Conservation (phyloP, 257 asterid species). For the Solanum infundibuliforme region DNA sequence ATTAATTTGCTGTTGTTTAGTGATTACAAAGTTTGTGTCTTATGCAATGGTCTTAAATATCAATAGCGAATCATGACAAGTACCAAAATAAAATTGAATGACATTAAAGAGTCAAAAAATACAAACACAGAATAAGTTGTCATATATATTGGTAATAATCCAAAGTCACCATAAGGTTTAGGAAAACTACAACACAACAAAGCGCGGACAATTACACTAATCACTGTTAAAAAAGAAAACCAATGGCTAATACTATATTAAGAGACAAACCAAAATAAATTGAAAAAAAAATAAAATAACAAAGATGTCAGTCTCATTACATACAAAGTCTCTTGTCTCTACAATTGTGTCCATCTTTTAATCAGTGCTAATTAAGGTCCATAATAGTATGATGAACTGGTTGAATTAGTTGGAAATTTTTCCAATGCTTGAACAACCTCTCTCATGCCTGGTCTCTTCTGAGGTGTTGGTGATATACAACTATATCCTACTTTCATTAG, state of each 20-base stretch:
- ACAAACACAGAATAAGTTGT: neutral
- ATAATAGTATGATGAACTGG: slow-evolving; percentile 25
- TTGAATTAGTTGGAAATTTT: slow-evolving; percentile 40
- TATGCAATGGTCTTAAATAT: neutral
- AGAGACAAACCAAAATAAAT: neutral
- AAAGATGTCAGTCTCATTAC: slow-evolving; percentile 26
- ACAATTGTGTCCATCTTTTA: slow-evolving; percentile 11
- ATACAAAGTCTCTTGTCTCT: slow-evolving; percentile 24
- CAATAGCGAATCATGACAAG: neutral
- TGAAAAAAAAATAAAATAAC: neutral
- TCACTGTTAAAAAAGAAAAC: neutral
- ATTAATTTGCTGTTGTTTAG: neutral
- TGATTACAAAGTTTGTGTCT: neutral
- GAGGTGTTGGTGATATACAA: slow-evolving; percentile 64
- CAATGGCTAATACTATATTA: neutral
- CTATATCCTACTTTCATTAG: slow-evolving; percentile 58
- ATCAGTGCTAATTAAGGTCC: slow-evolving; percentile 20
- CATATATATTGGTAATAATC: neutral
- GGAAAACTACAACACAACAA: neutral
- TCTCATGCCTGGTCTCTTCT: slow-evolving; percentile 83
- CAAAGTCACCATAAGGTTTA: neutral
- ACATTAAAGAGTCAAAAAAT: neutral
- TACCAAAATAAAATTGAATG: no score
- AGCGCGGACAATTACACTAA: neutral
- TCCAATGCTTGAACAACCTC: slow-evolving; percentile 79